Percentiles rank a stretch among this genome's conserved stretches.
phyloP scores from a whole-genome alignment of 192 early-diverging fungal genomes.

The Coemansia interrupta region DNA sequence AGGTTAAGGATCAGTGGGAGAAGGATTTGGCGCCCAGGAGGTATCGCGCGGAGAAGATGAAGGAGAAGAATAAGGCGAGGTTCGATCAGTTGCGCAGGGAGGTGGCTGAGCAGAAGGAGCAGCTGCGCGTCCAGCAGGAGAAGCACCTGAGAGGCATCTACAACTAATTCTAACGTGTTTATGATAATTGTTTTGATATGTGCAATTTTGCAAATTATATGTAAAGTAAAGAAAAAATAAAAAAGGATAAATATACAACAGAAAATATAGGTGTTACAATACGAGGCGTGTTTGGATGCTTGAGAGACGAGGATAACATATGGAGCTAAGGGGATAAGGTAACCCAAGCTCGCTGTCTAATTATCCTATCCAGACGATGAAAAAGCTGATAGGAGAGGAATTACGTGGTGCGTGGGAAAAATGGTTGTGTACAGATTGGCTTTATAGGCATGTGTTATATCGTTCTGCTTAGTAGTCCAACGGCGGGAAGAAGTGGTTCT shows the following conservation, averaged over 20 bases:
- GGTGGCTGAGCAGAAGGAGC: constrained; percentile 19
- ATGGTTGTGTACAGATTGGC: neutral
- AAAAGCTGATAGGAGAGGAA: neutral
- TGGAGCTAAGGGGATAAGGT: no score
- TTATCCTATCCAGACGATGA: neutral
- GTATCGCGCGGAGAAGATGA: constrained; percentile 31
- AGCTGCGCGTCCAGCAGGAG: constrained; percentile 7
- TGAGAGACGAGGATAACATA: neutral
- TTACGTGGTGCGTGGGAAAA: neutral
- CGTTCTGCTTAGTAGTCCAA: constrained; percentile 19
- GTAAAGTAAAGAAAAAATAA: neutral
- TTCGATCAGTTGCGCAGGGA: constrained; percentile 40
- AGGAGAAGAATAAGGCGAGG: constrained; percentile 37
- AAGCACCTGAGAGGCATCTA: neutral
- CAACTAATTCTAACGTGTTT: neutral
- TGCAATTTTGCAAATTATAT: neutral
- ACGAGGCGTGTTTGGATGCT: neutral
- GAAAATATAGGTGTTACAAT: neutral
- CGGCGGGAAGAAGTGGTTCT: constrained; percentile 48
- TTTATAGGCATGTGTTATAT: neutral
- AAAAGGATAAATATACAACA: constrained; percentile 6
- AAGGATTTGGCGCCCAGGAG: constrained; percentile 27
- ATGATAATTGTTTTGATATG: no score
- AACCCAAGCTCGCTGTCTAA: no score
- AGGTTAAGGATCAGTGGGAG: constrained; percentile 84